Base-by-base conservation (phyloP, 768 basidiomycete species). In the Leccinum disarticulatum region DNA sequence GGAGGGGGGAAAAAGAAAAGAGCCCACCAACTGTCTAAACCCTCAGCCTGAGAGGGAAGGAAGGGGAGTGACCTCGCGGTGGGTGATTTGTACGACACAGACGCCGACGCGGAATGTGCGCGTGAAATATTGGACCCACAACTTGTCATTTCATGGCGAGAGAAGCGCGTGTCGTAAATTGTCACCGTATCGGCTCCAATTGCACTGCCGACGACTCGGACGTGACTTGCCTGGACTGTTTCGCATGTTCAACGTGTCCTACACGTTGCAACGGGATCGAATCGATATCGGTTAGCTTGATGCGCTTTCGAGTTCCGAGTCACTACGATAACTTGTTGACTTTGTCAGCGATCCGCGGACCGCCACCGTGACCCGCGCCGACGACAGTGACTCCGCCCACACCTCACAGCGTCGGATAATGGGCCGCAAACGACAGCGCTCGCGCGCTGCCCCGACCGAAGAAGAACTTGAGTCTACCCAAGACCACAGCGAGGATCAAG, bases 361-460 rank as follows among this genome's bases (percentile, higher is more conserved):
- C 22, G 33, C 33, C 33, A 14, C 33, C 15, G 36, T 15, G 15
- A 38, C 36, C 6, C 36, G 25, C 25, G 25, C 25, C 25, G 25
- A 3, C 25, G 25, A 25, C 25, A 25, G 25, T 25, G 25, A 25
- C 11, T 49, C 19, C 11, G 47, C 19, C 13, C 47, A 48, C 47
- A 48, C n/a, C 14, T 7, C 28, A n/a, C 48, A 30, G 27, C 15
- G 17, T 13, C 25, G 28, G 7, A 60, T 54, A 31, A 70, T 70
- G 69, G 63, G 67, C 31, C 79, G 80, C 63, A 84, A 83, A 69
- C 77, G 83, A 62, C 80, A 75, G 66, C 80, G 79, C 36, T 75
- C 78, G n/a, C 76, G 79, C 49, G 74, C 74, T 2, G 76, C 77
- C 47, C 65, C 70, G 15, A 68, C 65, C 3, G 67, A 63, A 49